Evolutionary conservation across 139 green algal species (phyloP).

Genomic region (Chlorella vulgaris): DNA sequence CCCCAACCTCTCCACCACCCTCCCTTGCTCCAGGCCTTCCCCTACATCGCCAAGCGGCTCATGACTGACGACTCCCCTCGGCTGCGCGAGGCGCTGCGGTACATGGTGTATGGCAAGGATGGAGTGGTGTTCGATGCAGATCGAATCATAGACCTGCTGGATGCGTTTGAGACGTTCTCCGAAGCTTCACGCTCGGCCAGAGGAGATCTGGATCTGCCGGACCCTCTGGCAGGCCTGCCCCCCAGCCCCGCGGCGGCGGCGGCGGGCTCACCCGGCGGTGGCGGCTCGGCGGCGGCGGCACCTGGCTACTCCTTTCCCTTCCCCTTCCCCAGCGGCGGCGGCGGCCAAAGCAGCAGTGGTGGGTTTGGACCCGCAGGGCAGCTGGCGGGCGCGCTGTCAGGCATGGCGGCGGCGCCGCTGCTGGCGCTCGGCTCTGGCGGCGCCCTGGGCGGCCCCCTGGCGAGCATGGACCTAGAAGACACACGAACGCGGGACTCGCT

Average conservation of each 20-base stretch:
- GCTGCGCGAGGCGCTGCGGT: conserved; percentile 78
- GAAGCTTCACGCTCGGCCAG: conserved; percentile 57
- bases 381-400: background rate
- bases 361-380: background rate
- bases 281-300: conserved; percentile 27
- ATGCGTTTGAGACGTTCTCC: conserved; percentile 94
- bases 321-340: conserved; percentile 1
- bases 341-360: background rate
- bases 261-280: no score
- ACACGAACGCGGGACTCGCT: conserved; percentile 65
- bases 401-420: background rate
- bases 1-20: background rate
- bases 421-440: background rate
- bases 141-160: conserved; percentile 94
- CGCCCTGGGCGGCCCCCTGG: no score
- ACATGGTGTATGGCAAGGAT: conserved; percentile 66
- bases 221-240: background rate
- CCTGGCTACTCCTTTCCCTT: conserved; percentile 22
- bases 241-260: no score
- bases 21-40: conserved; percentile 40
- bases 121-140: conserved; percentile 82
- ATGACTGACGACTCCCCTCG: conserved; percentile 92
- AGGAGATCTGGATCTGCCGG: conserved; percentile 57
- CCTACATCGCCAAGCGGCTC: conserved; percentile 93
- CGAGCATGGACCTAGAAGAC: conserved; percentile 14